Evolutionary conservation across 2,329 filamentous ascomycete species (phyloP).

Genomic region (Arthrobotrys megalospora): DNA sequence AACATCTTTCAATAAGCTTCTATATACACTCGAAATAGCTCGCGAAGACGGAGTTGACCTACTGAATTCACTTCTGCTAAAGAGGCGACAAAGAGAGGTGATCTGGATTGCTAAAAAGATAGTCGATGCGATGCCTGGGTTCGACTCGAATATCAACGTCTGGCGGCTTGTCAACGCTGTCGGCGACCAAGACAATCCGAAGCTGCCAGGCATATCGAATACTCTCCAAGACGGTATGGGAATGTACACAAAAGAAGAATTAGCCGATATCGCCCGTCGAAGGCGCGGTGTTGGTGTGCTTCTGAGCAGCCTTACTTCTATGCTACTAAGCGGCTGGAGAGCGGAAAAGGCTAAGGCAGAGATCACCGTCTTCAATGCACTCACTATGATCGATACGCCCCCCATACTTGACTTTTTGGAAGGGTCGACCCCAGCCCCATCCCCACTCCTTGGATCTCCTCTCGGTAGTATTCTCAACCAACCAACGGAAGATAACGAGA

Average conservation of each 20-base stretch:
- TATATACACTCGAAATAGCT: constrained; percentile 58
- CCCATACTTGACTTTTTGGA: constrained; percentile 34
- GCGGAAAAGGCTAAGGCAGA: constrained; percentile 28
- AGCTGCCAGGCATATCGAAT: constrained; percentile 41
- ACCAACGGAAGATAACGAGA: constrained; percentile 1
- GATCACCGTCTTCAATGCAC: constrained; percentile 35
- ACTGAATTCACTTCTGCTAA: constrained; percentile 45
- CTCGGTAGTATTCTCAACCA: constrained; percentile 34
- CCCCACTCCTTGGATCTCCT: constrained; percentile 35
- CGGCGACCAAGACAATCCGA: constrained; percentile 44
- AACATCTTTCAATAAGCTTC: constrained; percentile 42
- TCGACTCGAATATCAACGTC: constrained; percentile 37
- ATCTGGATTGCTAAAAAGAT: constrained; percentile 52
- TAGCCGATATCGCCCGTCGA: constrained; percentile 41
- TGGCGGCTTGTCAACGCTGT: constrained; percentile 47
- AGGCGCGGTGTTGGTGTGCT: constrained; percentile 51
- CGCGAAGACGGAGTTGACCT: constrained; percentile 57
- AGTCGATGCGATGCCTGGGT: constrained; percentile 37
- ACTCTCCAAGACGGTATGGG: constrained; percentile 48
- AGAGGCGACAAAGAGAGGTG: constrained; percentile 47
- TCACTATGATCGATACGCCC: constrained; percentile 52
- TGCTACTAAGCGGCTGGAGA: constrained; percentile 55
- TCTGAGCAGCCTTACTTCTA: constrained; percentile 57
- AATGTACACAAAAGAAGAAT: constrained; percentile 19
- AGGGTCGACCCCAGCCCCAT: background rate